Conservation (phyloP, 257 asterid species). For the Lithospermum erythrorhizon region DNA sequence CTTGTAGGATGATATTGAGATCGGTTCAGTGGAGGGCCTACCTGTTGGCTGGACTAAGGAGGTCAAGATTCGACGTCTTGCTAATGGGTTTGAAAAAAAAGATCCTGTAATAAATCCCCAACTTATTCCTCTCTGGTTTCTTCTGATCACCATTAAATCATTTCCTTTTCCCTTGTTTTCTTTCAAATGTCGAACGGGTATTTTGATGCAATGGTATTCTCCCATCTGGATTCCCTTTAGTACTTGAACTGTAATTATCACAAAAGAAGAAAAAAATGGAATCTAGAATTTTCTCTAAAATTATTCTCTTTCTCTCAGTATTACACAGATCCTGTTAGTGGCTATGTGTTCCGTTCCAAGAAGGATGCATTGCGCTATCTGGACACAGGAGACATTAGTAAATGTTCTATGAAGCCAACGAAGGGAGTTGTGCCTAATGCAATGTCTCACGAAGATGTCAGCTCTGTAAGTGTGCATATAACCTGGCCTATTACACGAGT, state of each 20-base stretch:
- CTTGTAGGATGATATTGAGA: slow-evolving; percentile 17
- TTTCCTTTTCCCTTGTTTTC: not conserved
- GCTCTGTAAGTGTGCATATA: slow-evolving; percentile 27
- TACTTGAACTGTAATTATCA: not conserved
- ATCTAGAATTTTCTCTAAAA: not conserved
- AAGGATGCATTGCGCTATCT: slow-evolving; percentile 52
- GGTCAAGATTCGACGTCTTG: slow-evolving; percentile 28
- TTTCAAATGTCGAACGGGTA: not conserved
- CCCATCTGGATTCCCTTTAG: not conserved
- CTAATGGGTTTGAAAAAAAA: slow-evolving; percentile 19
- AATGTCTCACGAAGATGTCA: slow-evolving; percentile 1
- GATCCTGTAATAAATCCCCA: slow-evolving; percentile 40
- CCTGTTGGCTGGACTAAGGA: slow-evolving; percentile 77
- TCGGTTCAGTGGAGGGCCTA: slow-evolving; percentile 28
- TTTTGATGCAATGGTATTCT: not conserved
- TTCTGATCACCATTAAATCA: not conserved
- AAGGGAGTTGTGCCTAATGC: slow-evolving; percentile 19
- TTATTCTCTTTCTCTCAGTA: not conserved
- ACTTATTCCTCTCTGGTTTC: not conserved
- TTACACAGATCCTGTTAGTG: slow-evolving; percentile 41
- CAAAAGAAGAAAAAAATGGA: not conserved
- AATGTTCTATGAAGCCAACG: slow-evolving; percentile 38
- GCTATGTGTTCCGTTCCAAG: slow-evolving; percentile 52
- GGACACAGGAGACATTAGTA: slow-evolving; percentile 34
- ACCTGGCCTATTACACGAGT: not conserved